Base-by-base conservation (phyloP, 768 basidiomycete species). In the Mycena alexandri region DNA sequence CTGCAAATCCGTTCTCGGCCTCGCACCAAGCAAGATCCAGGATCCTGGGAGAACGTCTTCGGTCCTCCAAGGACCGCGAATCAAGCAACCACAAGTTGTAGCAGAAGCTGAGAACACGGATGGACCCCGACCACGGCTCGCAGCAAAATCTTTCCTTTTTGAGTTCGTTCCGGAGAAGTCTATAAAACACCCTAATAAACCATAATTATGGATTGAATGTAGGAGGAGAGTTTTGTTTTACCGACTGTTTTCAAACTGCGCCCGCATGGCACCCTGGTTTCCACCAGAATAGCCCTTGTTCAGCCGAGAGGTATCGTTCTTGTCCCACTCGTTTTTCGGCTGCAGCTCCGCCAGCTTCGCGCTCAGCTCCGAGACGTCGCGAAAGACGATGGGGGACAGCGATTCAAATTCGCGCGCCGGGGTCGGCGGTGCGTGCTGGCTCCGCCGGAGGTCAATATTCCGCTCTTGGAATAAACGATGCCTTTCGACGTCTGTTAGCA, bases 231-330 rank as follows among this genome's bases (percentile, higher is more conserved):
- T 56, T 43, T 34, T 4, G 14, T 10, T 47, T 2, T 61, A 67
- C 70, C 70, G 61, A 43, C 17, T 29, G 51, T 65, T 71, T 44
- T 71, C 70, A 10, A 71, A 64, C 14, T 53, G 70, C 6, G 54
- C 57, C 21, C 66, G 65, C 22, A 41, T 41, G 7, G 43, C 2
- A 12, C 62, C 69, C 11, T 46, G 24, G 44, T 42, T 17, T 3
- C 33, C 29, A 4, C n/a, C 59, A 19, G 48, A 7, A 47, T 57
- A 71, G 2, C 11, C 17, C 44, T 68, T 71, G 50, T 71, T 71
- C 54, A 55, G 19, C 2, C n/a, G 11, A 16, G 70, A 71, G 24
- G 24, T 55, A 44, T 71, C 70, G 9, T 10, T 16, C 24, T 41
- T 42, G 7, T 42, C 33, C 19, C 4, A 2, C 14, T 44, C 43